Evolutionary conservation across 495 filamentous ascomycete species (phyloP), one percentile per base, ranked within the genome.

Genomic region (Emericellopsis terricola): DNA sequence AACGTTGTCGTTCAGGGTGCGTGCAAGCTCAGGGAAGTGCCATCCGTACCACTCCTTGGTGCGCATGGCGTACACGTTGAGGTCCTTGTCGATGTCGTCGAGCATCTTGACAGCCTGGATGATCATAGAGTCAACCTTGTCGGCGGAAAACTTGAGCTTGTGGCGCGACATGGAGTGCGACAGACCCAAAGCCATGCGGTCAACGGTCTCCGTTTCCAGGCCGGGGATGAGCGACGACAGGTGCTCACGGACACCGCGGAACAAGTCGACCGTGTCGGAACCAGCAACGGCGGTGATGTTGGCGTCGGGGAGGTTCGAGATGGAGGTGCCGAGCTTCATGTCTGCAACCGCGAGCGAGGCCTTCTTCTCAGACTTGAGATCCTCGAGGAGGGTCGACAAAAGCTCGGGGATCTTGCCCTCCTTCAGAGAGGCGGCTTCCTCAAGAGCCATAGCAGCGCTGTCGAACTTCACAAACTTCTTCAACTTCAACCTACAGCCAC

Each of bases 11-110:
- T 94, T 92, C 42, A 99, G 69, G 50, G 96, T 94, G 53, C 81
- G 80, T 39, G 78, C 85, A 69, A 99, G 69, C 60, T 99, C 89
- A 15, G 89, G 89, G 64, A 96, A 99, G 60, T 96, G 91, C 89
- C 89, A 99, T 38, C 89, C 89, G 47, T 99, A 99, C 89, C 89
- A 99, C 57, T 99, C 89, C 73, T 94, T 94, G 33, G 94, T 85
- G 50, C 89, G 68, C 89, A 99, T 99, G 44, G 89, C 91, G 48
- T 93, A 94, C 42, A 76, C 87, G 60, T 99, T 99, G 32, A 99
- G 62, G 55, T 99, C 91, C 66, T 99, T 99, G 64, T 99, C 89
- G 27, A 96, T 60, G 43, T 96, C 89, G 53, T 99, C 89, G 15
- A 99, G 65, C 30, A 94, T 73, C 17, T 76, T 75, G 46, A 97